These are phyloP conservation scores for Salvia rosmarinus DNA, from an alignment of 257 asterid species.

Conservation along the genomic window DNA sequence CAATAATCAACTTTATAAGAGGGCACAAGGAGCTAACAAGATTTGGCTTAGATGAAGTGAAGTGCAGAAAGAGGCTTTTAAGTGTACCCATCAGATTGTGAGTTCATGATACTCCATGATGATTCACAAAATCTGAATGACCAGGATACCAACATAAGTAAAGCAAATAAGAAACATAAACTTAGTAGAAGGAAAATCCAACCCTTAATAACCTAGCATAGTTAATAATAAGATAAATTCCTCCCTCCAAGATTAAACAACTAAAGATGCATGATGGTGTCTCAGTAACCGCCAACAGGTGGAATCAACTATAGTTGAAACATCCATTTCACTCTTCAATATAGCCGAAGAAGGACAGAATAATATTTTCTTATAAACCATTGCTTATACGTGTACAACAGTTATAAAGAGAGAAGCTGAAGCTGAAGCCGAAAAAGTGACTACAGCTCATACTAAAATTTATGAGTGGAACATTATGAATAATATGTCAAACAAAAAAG, in stretches of 20 bases:
- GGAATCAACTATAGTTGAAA: not conserved
- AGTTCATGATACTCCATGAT: not conserved
- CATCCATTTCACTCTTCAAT: not conserved
- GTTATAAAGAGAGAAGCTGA: slow-evolving; percentile 7
- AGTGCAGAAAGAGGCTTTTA: not conserved
- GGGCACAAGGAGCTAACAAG: slow-evolving; percentile 3
- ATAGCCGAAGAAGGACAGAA: not conserved
- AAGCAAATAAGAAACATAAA: not conserved
- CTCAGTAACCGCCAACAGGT: not conserved
- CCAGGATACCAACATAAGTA: not conserved
- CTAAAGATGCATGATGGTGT: not conserved
- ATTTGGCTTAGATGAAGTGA: slow-evolving; percentile 4
- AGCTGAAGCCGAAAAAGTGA: not conserved
- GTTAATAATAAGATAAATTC: not conserved
- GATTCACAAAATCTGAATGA: not conserved
- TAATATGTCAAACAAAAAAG: not conserved
- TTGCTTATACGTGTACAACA: not conserved
- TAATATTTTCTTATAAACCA: not conserved
- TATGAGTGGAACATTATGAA: slow-evolving; percentile 1
- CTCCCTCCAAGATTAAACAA: not conserved
- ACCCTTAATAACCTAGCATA: not conserved
- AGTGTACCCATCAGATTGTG: not conserved
- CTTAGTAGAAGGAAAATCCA: not conserved
- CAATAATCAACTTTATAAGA: not conserved
- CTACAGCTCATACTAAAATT: not conserved